Evolutionary conservation across 768 basidiomycete species (phyloP), one percentile per base, ranked within the genome.

Genomic region (Tylopilus sp.): DNA sequence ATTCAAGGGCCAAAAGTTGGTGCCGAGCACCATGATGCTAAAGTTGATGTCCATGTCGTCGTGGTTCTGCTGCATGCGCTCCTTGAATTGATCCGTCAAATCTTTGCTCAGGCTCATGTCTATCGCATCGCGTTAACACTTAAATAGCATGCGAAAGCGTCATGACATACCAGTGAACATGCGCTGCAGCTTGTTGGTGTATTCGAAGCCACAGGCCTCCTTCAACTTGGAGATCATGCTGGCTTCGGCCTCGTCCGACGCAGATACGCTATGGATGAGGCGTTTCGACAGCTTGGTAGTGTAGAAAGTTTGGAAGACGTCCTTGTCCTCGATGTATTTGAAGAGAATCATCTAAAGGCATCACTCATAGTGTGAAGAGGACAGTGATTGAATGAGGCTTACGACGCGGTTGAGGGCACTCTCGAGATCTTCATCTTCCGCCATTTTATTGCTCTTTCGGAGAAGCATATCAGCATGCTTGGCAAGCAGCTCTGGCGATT

Each of bases 171-270:
- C 91, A 35, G 90, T 93, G 70, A 99, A 94, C 95, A 98, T 98
- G 67, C 91, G 85, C 67, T 92, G 89, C 44, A 98, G 74, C 70
- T 98, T 98, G 73, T 88, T 88, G 33, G 94, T 97, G 70, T 98
- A 97, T 61, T 98, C 95, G 73, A 92, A 94, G 48, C 95, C 95
- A 62, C 91, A 97, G 8, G 89, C 89, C 63, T 95, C 94, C 76
- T 97, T 98, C 61, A 99, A 71, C 71, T 97, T 98, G 44, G 91
- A 88, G 59, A 98, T 97, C 95, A 99, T 99, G 69, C 88, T 94
- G 22, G 91, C 86, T 67, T 99, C 95, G 44, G 87, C 88, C 70
- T 99, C 95, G 60, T 98, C 95, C 3, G 95, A 98, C 7, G 91
- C 91, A 11, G 93, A 98, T 3, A 89, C 83, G 12, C 83, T 83